phyloP scores from a whole-genome alignment of 2,329 filamentous ascomycete genomes.

The Parafenestella ontariensis region DNA sequence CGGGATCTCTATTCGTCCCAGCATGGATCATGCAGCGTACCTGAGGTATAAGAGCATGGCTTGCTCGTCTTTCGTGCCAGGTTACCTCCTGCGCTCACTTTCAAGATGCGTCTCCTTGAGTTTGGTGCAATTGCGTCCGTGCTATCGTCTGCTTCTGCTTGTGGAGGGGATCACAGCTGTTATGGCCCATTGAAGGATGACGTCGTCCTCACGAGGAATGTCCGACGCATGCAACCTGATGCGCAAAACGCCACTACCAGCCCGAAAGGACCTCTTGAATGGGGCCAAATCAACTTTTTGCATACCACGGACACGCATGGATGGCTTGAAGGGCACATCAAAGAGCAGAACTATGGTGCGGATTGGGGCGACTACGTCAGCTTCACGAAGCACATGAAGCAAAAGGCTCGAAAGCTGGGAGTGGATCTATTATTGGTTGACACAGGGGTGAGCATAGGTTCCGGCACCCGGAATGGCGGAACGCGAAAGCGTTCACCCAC shows the following conservation, averaged over 20 bases:
- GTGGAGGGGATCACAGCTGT: conserved; percentile 45
- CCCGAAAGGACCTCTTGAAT: conserved; percentile 58
- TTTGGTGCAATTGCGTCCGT: conserved; percentile 14
- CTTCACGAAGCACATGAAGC: conserved; percentile 66
- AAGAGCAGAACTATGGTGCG: conserved; percentile 68
- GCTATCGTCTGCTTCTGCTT: conserved; percentile 24
- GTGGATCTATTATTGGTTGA: conserved; percentile 69
- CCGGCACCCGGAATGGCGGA: neutral
- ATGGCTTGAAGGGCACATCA: conserved; percentile 67
- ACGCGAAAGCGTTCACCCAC: conserved; percentile 3
- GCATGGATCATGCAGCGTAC: neutral
- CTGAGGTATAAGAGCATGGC: conserved; percentile 7
- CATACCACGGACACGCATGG: conserved; percentile 69
- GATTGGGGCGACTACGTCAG: conserved; percentile 72
- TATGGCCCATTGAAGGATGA: conserved; percentile 50
- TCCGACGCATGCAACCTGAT: conserved; percentile 55
- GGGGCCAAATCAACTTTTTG: conserved; percentile 72
- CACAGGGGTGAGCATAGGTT: conserved; percentile 54
- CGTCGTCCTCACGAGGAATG: conserved; percentile 50
- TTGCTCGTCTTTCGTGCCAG: neutral
- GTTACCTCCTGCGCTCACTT: neutral
- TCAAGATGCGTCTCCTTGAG: conserved; percentile 17
- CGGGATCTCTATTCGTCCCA: neutral
- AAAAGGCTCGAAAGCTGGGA: conserved; percentile 62
- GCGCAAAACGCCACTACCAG: conserved; percentile 48